Percentiles rank a stretch among this genome's conserved stretches.
phyloP scores from a whole-genome alignment of 257 asterid genomes.

The Ligustrum vulgare region DNA sequence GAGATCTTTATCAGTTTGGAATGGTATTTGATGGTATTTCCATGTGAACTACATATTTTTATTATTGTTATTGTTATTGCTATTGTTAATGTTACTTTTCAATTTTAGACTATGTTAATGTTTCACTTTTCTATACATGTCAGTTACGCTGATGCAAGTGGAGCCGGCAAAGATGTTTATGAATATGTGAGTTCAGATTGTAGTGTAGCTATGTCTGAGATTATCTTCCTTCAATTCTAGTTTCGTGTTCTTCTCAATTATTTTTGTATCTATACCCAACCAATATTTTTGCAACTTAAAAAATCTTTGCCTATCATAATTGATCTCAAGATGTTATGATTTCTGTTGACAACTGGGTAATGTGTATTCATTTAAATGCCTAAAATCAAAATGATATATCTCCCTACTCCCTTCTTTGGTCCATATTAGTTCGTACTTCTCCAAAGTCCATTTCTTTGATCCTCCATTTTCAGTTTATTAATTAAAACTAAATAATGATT shows the following conservation, averaged over 20 bases:
- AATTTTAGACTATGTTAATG: slow-evolving; percentile 15
- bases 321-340: background rate
- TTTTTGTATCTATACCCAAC: background rate
- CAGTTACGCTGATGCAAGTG: slow-evolving; percentile 72
- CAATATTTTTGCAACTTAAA: background rate
- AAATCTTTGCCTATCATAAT: background rate
- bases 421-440: background rate
- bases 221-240: background rate
- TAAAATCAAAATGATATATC: background rate
- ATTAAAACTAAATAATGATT: background rate
- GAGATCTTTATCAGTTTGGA: background rate
- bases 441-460: background rate
- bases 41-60: background rate
- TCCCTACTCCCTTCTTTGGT: background rate
- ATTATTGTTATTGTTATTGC: background rate
- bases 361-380: background rate
- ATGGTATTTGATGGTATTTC: background rate
- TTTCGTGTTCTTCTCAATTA: background rate
- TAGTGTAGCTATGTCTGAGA: background rate
- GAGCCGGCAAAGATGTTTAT: slow-evolving; percentile 65
- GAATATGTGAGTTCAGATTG: slow-evolving; percentile 49
- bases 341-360: background rate
- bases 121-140: slow-evolving; percentile 19
- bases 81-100: background rate
- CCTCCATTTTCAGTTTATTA: background rate